Evolutionary conservation across 495 filamentous ascomycete species (phyloP).

Genomic region (Elaphomyces granulatus): DNA sequence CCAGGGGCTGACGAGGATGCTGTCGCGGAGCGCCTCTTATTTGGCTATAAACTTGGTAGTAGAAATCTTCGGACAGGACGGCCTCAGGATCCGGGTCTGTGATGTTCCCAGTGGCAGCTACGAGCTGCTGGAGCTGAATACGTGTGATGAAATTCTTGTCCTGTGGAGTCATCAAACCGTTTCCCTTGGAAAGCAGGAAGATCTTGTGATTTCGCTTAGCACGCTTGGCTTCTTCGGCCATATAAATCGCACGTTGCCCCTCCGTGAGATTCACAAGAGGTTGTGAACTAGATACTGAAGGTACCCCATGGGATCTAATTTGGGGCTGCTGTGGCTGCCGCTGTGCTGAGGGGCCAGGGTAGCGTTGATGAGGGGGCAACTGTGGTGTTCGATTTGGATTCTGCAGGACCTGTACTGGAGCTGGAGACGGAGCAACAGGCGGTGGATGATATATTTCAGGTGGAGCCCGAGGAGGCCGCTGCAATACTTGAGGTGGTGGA

Average conservation of each 20-base stretch:
- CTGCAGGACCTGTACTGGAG: conserved; percentile 29
- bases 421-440: conserved; percentile 14
- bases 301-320: conserved; percentile 20
- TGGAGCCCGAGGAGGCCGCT: conserved; percentile 28
- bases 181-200: conserved; percentile 78
- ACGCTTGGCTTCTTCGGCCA: conserved; percentile 83
- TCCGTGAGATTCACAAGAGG: conserved; percentile 68
- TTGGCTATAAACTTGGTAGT: conserved; percentile 92
- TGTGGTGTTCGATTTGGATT: conserved; percentile 29
- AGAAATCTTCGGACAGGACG: conserved; percentile 82
- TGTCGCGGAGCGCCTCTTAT: conserved; percentile 79
- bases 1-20: conserved; percentile 79
- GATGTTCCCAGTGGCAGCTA: conserved; percentile 76
- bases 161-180: conserved; percentile 96
- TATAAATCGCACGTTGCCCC: conserved; percentile 59
- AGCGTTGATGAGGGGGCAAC: conserved; percentile 15
- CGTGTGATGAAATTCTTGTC: conserved; percentile 99
- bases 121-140: conserved; percentile 92
- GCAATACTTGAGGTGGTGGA: conserved; percentile 33
- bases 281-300: conserved; percentile 50
- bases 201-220: conserved; percentile 99
- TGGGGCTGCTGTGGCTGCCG: conserved; percentile 14
- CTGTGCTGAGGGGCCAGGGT: conserved; percentile 5
- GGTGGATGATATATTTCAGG: conserved; percentile 26
- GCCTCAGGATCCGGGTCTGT: conserved; percentile 67